Evolutionary conservation across 179 eudicot species (phyloP).

Genomic region (Patellifolia procumbens): DNA sequence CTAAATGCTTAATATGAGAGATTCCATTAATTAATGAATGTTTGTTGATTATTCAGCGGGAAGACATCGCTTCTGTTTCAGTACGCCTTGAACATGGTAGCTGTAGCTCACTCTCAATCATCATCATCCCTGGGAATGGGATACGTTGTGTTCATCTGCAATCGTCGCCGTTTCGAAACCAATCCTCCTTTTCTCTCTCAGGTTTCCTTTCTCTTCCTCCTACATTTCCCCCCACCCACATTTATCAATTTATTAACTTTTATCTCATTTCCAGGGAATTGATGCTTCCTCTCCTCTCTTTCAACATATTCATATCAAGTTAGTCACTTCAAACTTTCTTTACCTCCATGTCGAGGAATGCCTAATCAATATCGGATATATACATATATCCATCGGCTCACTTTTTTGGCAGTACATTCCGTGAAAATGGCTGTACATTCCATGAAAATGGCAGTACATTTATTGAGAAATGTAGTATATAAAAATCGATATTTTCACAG

Average conservation of each 20-base stretch:
- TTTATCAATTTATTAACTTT: too few relatives aligned
- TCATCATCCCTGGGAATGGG: conserved; percentile 10
- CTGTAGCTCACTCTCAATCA: conserved; percentile 14
- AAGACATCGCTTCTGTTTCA: conserved; percentile 74
- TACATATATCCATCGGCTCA: too few relatives aligned
- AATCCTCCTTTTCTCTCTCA: conserved; percentile 61
- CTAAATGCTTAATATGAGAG: too few relatives aligned
- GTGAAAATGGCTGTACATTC: too few relatives aligned
- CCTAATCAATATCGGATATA: too few relatives aligned
- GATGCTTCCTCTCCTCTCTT: conserved; percentile 50
- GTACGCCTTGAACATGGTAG: conserved; percentile 52
- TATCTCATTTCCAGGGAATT: conserved; percentile 45
- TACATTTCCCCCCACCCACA: neutral
- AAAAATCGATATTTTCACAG: too few relatives aligned
- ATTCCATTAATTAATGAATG: too few relatives aligned
- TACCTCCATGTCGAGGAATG: too few relatives aligned
- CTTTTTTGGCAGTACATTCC: too few relatives aligned
- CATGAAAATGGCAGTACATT: too few relatives aligned
- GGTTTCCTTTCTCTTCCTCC: conserved; percentile 27
- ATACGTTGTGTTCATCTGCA: conserved; percentile 52
- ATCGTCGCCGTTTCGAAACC: conserved; percentile 41
- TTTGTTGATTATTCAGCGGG: conserved; percentile 47
- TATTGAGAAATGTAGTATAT: too few relatives aligned
- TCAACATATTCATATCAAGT: conserved; percentile 61
- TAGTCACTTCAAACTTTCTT: conserved; percentile 7